These are phyloP conservation scores for Medicago lupulina DNA, from an alignment of 306 rosid species.

Conservation along the genomic window DNA sequence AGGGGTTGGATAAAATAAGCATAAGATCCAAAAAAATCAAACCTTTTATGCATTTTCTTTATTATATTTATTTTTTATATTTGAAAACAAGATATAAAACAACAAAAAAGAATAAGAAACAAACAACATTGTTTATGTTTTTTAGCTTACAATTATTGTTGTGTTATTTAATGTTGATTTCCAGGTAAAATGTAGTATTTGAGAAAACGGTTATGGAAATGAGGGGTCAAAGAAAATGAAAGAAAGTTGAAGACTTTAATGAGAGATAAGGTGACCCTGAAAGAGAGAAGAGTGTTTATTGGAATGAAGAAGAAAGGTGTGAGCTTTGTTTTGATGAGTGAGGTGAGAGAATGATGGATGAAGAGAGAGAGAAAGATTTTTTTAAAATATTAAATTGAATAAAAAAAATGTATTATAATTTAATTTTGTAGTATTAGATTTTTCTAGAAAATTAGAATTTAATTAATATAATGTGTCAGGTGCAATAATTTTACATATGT, in stretches of 20 bases:
- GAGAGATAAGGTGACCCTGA: conserved; percentile 5
- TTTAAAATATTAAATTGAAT: too few species aligned
- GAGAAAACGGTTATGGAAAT: conserved; percentile 37
- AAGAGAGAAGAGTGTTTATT: conserved; percentile 27
- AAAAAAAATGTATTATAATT: too few species aligned
- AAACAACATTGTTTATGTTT: background rate
- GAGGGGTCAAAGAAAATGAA: conserved; percentile 6
- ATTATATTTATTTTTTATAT: conserved; percentile 32
- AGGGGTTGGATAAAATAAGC: conserved; percentile 38
- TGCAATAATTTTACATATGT: too few species aligned
- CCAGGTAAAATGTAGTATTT: conserved; percentile 39
- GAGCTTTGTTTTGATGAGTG: conserved; percentile 35
- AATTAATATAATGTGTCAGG: too few species aligned
- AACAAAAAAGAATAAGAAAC: conserved; percentile 40
- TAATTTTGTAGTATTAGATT: too few species aligned
- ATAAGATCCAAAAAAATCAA: conserved; percentile 50
- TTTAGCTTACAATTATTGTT: conserved; percentile 34
- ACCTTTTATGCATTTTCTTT: conserved; percentile 31
- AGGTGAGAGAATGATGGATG: conserved; percentile 20
- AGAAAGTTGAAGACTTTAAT: conserved; percentile 21
- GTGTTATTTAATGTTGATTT: conserved; percentile 28
- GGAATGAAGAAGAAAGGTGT: conserved; percentile 19
- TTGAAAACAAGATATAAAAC: conserved; percentile 37
- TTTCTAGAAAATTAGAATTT: too few species aligned
- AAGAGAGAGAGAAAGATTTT: background rate